A percentile compares a stretch with the other conserved stretches of the same genome.
Conservation (phyloP, 2,329 filamentous ascomycete species). For the Monilinia polystroma region DNA sequence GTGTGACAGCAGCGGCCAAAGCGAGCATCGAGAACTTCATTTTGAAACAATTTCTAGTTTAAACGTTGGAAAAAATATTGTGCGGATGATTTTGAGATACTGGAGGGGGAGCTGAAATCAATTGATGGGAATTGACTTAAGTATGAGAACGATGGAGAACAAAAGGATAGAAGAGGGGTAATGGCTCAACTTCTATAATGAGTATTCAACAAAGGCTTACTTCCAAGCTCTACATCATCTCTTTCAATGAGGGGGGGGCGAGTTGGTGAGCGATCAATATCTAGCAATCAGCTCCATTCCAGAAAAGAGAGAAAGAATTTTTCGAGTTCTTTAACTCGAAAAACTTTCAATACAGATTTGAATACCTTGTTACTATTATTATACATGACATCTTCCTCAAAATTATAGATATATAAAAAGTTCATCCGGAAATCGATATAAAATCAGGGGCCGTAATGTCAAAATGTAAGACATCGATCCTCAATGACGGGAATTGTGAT, state of each 20-base stretch:
- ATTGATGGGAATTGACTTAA: neutral
- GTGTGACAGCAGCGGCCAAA: neutral
- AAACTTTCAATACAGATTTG: neutral
- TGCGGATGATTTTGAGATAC: neutral
- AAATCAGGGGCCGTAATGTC: neutral
- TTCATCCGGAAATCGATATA: neutral
- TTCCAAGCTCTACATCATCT: conserved; percentile 1
- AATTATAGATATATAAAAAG: neutral
- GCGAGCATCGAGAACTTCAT: conserved; percentile 14
- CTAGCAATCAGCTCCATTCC: neutral
- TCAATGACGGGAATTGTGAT: neutral
- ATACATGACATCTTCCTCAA: neutral
- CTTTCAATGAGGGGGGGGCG: neutral
- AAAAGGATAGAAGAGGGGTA: conserved; percentile 9
- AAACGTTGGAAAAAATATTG: neutral
- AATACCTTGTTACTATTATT: neutral
- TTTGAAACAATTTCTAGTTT: neutral
- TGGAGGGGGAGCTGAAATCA: neutral
- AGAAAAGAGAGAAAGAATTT: neutral
- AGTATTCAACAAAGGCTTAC: neutral
- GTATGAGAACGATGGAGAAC: conserved; percentile 9
- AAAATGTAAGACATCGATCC: neutral
- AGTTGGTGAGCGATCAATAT: neutral
- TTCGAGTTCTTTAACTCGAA: neutral
- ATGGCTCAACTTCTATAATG: neutral